Evolutionary conservation across 169 alveolate genomes (phyloP).

Genomic region (Cystoisospora suis): DNA sequence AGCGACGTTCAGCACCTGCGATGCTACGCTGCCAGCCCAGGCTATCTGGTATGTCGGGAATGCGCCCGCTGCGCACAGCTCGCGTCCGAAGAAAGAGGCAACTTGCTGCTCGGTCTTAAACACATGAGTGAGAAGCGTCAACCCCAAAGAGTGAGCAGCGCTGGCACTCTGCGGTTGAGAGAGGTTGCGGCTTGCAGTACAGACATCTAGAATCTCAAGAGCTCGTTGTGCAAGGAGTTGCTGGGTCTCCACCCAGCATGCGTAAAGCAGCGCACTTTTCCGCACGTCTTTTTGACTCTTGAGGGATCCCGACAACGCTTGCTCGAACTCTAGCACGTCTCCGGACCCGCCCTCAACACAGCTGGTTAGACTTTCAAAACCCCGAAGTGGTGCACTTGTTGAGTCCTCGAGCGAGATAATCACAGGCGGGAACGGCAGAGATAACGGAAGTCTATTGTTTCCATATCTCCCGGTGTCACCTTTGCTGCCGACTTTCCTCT

Average conservation of each 20-base stretch:
- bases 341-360: no score
- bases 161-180: not conserved
- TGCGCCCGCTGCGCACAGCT: not conserved
- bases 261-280: not conserved
- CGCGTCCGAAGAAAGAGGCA: not conserved
- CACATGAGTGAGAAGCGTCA: not conserved
- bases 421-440: no score
- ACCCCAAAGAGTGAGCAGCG: not conserved
- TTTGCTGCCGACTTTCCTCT: not conserved
- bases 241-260: not conserved
- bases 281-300: no score
- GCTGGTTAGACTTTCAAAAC: not conserved
- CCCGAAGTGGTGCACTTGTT: no score
- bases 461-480: no score
- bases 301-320: no score
- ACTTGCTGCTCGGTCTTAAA: conserved; percentile 1
- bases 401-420: no score
- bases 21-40: conserved; percentile 33
- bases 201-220: not conserved
- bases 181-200: not conserved
- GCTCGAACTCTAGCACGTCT: no score
- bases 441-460: no score
- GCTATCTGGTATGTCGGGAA: no score
- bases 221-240: not conserved
- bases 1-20: conserved; percentile 1